phyloP scores from a whole-genome alignment of 768 basidiomycete genomes.

The Suillus cothurnatus region DNA sequence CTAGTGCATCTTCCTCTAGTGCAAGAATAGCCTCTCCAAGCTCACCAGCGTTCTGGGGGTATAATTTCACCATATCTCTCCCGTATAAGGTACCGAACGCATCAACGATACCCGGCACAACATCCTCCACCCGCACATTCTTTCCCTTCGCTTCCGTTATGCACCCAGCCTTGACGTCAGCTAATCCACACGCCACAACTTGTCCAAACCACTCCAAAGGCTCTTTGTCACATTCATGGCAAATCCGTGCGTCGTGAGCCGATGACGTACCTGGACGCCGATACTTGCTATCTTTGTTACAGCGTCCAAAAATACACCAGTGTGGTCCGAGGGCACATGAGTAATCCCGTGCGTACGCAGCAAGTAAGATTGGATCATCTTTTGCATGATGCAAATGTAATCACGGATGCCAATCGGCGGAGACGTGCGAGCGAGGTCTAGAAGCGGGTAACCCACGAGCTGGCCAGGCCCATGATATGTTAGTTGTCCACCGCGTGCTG shows the following conservation, averaged over 20 bases:
- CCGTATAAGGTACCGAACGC: constrained; percentile 51
- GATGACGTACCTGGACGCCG: constrained; percentile 93
- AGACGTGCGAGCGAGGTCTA: constrained; percentile 81
- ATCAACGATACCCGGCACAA: constrained; percentile 52
- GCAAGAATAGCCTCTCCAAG: constrained; percentile 48
- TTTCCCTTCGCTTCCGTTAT: constrained; percentile 50
- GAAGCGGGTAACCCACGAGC: constrained; percentile 91
- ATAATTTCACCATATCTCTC: constrained; percentile 50
- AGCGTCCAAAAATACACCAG: constrained; percentile 86
- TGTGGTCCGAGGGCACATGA: constrained; percentile 70
- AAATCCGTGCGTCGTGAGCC: constrained; percentile 95
- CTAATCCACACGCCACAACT: constrained; percentile 90
- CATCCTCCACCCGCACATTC: constrained; percentile 45
- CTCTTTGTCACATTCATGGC: constrained; percentile 87
- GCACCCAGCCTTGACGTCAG: constrained; percentile 77
- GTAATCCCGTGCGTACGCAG: constrained; percentile 58
- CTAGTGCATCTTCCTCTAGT: constrained; percentile 47
- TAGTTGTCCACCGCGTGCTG: constrained; percentile 87
- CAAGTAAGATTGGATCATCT: constrained; percentile 65
- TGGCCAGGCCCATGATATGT: constrained; percentile 99
- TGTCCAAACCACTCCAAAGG: constrained; percentile 84
- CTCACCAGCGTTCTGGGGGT: constrained; percentile 45
- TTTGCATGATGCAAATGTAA: constrained; percentile 86
- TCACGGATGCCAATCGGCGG: constrained; percentile 73
- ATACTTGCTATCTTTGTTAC: constrained; percentile 91